Evolutionary conservation across 75 land plant species (phyloP), one percentile per base, ranked within the genome.

Genomic region (Pinus taeda): DNA sequence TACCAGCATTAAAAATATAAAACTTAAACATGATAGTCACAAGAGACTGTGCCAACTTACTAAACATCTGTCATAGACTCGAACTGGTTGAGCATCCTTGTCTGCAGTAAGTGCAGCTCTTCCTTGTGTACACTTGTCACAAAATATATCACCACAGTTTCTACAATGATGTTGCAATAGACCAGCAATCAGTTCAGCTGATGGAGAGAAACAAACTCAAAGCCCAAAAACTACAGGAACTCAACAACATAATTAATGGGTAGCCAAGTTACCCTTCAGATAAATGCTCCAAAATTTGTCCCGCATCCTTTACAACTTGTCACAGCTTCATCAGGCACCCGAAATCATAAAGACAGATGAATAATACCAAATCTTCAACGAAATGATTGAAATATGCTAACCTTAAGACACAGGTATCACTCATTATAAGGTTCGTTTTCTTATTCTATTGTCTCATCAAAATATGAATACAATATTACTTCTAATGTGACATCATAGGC

Each of bases 21-120:
- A 0, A n/a, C n/a, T n/a, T n/a, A n/a, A n/a, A 30, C 33, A 30
- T 30, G 33, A 30, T 30, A 30, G 33, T 1, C 1, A 30, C 0
- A 30, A 30, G 33, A 30, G 33, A 30, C 1, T 30, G 33, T 30
- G 1, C 0, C 33, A 30, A 71, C 85, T 18, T 84, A 96, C 99
- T 92, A 94, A 77, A 87, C 99, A 96, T 59, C 89, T 85, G 76
- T 96, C 99, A 83, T 97, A 96, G 79, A 96, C 99, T 61, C 97
- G 87, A 63, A 94, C 99, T 30, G 71, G 82, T 74, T 87, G 93
- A 74, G 98, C 90, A 83, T 90, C 83, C 60, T 87, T 92, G 57
- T 97, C 93, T 64, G 90, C 76, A 57, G 93, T 90, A 42, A 97
- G 89, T 65, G 97, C 85, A 78, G 78, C 87, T 80, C 99, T 88